phyloP scores from a whole-genome alignment of 2,329 filamentous ascomycete species.

The Ramularia collo-cygni region DNA sequence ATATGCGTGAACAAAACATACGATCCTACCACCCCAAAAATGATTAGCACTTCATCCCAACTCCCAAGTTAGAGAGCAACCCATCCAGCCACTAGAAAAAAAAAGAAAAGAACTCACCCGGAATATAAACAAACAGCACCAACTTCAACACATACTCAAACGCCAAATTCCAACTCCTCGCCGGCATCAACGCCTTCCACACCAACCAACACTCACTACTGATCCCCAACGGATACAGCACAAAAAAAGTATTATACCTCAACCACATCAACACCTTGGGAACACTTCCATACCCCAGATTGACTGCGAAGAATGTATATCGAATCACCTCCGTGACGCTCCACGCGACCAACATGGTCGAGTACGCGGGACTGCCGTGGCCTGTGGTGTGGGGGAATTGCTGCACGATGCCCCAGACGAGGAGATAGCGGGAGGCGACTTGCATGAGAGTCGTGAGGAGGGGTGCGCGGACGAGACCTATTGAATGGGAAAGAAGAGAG shows the following conservation, averaged over 20 bases:
- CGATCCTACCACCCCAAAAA: constrained; percentile 53
- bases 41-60: no score
- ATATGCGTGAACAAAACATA: constrained; percentile 91
- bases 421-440: constrained; percentile 75
- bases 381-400: constrained; percentile 61
- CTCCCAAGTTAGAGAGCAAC: no score
- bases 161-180: constrained; percentile 43
- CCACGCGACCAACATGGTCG: constrained; percentile 80
- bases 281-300: constrained; percentile 50
- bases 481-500: constrained; percentile 3
- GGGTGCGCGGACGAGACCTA: constrained; percentile 82
- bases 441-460: constrained; percentile 83
- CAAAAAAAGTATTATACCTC: constrained; percentile 83
- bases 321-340: constrained; percentile 84
- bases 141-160: constrained; percentile 56
- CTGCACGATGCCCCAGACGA: constrained; percentile 79
- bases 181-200: constrained; percentile 57
- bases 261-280: constrained; percentile 68
- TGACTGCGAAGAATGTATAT: constrained; percentile 83
- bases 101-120: constrained; percentile 66
- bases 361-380: constrained; percentile 53
- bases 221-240: constrained; percentile 90
- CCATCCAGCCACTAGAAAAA: background rate
- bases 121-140: constrained; percentile 69
- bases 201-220: constrained; percentile 79